Conservation (phyloP, 768 basidiomycete genomes). For the Boletus barrowsii region DNA sequence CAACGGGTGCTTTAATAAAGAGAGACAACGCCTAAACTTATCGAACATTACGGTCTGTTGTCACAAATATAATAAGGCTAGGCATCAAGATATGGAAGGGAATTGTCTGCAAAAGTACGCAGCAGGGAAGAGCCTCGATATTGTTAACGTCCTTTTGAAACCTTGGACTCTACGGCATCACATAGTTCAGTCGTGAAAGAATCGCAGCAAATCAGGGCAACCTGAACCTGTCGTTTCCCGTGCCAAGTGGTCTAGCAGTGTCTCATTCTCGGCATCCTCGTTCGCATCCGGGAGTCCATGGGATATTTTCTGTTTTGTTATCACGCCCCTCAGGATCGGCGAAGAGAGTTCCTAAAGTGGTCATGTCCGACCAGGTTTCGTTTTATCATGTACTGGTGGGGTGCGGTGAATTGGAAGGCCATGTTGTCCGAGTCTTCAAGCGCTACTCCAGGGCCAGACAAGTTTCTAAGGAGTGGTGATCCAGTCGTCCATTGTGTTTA, state of each 20-base stretch:
- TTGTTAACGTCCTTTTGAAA: conserved; percentile 39
- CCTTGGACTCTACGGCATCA: conserved; percentile 21
- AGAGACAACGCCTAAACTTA: conserved; percentile 1
- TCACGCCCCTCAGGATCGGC: conserved; percentile 34
- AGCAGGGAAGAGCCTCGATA: conserved; percentile 31
- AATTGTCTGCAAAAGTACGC: conserved; percentile 20
- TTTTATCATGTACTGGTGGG: conserved; percentile 28
- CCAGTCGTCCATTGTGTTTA: conserved; percentile 36
- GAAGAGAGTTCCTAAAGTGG: conserved; percentile 38
- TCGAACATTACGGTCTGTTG: conserved; percentile 34
- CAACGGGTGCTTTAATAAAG: not conserved
- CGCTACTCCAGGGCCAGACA: conserved; percentile 5
- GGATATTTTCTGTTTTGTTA: conserved; percentile 22
- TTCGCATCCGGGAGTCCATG: not conserved
- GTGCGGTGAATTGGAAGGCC: conserved; percentile 30
- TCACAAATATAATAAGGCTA: not conserved
- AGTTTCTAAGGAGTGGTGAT: conserved; percentile 38
- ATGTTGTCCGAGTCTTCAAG: conserved; percentile 8
- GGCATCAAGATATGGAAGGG: not conserved
- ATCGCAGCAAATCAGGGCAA: not conserved
- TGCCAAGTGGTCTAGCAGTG: conserved; percentile 41
- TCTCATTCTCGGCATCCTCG: conserved; percentile 31
- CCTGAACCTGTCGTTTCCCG: conserved; percentile 36
- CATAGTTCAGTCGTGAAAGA: not conserved
- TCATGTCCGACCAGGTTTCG: conserved; percentile 37